Percentiles rank a stretch among this genome's conserved stretches.
Evolutionary conservation across 495 filamentous ascomycete species (phyloP).

Genomic region (Penicillium nucicola): DNA sequence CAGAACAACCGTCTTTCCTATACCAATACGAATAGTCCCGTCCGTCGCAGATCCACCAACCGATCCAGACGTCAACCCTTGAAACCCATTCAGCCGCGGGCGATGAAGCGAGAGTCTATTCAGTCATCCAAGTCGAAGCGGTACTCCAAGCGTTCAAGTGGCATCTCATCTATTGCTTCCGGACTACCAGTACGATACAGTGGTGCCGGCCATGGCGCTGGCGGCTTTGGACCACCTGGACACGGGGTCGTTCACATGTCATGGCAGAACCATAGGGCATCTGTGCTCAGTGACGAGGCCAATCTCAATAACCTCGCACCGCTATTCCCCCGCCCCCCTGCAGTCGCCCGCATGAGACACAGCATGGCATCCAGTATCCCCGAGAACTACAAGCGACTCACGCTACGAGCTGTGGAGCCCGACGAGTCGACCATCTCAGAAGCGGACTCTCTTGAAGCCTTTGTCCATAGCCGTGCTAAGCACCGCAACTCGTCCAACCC

Average conservation of each 20-base stretch:
- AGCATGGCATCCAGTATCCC: constrained; percentile 28
- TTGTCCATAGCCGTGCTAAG: constrained; percentile 44
- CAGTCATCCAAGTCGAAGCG: constrained; percentile 39
- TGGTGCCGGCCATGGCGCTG: constrained; percentile 49
- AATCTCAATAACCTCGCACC: constrained; percentile 35
- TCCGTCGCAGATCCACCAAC: constrained; percentile 31
- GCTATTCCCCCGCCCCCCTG: constrained; percentile 39
- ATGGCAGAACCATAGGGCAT: constrained; percentile 44
- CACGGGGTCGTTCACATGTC: constrained; percentile 44
- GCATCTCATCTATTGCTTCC: constrained; percentile 37
- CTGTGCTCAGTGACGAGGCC: constrained; percentile 39
- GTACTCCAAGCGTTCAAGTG: constrained; percentile 45
- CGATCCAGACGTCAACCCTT: constrained; percentile 39
- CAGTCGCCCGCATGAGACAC: constrained; percentile 23
- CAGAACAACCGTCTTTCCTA: constrained; percentile 33
- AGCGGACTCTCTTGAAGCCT: constrained; percentile 42
- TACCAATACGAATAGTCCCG: constrained; percentile 25
- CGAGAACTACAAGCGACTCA: constrained; percentile 33
- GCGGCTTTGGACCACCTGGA: constrained; percentile 44
- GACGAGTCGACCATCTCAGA: constrained; percentile 38
- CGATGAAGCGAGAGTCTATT: constrained; percentile 40
- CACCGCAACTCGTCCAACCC: constrained; percentile 44
- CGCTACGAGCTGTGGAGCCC: constrained; percentile 33
- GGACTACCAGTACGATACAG: constrained; percentile 39
- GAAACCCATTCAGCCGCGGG: constrained; percentile 38